Percentiles rank a stretch among this genome's conserved stretches.
phyloP scores from a whole-genome alignment of 163 green algal genomes.

The Chlorella variabilis region DNA sequence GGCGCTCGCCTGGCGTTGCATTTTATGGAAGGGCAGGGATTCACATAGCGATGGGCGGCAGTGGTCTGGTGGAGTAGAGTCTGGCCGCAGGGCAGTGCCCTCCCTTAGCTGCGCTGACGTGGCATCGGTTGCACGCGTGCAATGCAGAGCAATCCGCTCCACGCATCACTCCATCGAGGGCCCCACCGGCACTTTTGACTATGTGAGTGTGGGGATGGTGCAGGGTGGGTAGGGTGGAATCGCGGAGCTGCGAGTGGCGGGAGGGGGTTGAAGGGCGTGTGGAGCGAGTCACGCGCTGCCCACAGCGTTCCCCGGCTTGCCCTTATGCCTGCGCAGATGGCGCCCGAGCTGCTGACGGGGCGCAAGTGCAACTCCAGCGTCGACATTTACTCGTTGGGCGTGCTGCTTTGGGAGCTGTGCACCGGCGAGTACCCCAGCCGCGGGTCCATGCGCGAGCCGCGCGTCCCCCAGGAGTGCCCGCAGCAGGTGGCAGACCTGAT shows the following conservation, averaged over 20 bases:
- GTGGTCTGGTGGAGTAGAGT: too few relatives aligned
- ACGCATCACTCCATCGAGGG: conserved; percentile 31
- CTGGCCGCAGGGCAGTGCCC: too few relatives aligned
- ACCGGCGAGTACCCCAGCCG: conserved; percentile 25
- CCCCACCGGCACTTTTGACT: conserved; percentile 30
- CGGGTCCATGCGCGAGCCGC: conserved; percentile 28
- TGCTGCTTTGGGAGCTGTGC: conserved; percentile 33
- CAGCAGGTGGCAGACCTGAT: conserved; percentile 37
- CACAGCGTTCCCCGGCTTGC: too few relatives aligned
- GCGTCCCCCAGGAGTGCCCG: conserved; percentile 40
- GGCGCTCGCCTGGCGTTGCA: too few relatives aligned
- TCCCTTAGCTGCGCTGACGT: too few relatives aligned
- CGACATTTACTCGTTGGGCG: conserved; percentile 33
- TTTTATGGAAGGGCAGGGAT: neutral
- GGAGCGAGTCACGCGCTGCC: too few relatives aligned
- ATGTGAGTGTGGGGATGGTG: conserved; percentile 22
- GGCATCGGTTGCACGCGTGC: neutral
- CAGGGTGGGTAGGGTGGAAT: too few relatives aligned
- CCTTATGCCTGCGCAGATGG: too few relatives aligned
- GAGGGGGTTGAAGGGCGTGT: too few relatives aligned
- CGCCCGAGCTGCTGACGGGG: conserved; percentile 23
- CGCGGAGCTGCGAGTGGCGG: too few relatives aligned
- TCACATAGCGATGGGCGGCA: neutral
- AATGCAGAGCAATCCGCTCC: conserved; percentile 7
- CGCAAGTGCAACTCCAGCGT: conserved; percentile 8